A percentile compares a stretch with the other conserved stretches of the same genome.
Evolutionary conservation across 352 stramenopile species (phyloP).

Genomic region (Globisporangium takayamanum): DNA sequence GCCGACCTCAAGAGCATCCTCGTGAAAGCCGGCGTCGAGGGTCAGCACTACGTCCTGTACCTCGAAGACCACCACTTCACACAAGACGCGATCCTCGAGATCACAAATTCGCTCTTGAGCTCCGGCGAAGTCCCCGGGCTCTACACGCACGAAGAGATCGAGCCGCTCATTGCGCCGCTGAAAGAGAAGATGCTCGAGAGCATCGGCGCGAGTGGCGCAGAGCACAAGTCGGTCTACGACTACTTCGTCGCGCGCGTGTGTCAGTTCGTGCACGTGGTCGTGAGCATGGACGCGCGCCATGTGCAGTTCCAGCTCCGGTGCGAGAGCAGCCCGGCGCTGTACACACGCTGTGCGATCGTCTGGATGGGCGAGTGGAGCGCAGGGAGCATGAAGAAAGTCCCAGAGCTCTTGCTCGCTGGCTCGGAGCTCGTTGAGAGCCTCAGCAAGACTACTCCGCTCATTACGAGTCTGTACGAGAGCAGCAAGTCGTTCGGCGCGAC

Average conservation of each 20-base stretch:
- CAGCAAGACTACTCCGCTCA: slow-evolving; percentile 42
- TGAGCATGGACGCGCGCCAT: slow-evolving; percentile 68
- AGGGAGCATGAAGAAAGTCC: slow-evolving; percentile 68
- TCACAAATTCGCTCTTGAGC: slow-evolving; percentile 89
- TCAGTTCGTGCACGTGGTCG: slow-evolving; percentile 86
- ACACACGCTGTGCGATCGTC: slow-evolving; percentile 87
- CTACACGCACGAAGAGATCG: slow-evolving; percentile 92
- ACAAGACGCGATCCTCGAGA: slow-evolving; percentile 87
- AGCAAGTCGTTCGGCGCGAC: slow-evolving; percentile 69
- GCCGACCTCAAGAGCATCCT: slow-evolving; percentile 88
- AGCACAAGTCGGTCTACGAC: slow-evolving; percentile 88
- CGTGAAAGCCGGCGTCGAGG: slow-evolving; percentile 80
- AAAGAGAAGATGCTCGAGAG: slow-evolving; percentile 89
- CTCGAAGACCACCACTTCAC: slow-evolving; percentile 92
- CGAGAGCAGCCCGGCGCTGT: slow-evolving; percentile 92
- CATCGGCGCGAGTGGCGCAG: slow-evolving; percentile 34
- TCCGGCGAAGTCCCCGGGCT: slow-evolving; percentile 90
- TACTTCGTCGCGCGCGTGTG: slow-evolving; percentile 91
- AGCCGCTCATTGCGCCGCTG: slow-evolving; percentile 83
- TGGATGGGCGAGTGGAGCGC: slow-evolving; percentile 92
- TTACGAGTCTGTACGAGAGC: slow-evolving; percentile 56
- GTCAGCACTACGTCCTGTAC: slow-evolving; percentile 84
- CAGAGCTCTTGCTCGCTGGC: slow-evolving; percentile 56
- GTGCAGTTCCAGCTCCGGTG: slow-evolving; percentile 82
- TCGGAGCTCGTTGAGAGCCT: slow-evolving; percentile 57